Evolutionary conservation across 192 early-diverging fungal species (phyloP), one percentile per base, ranked within the genome.

Genomic region (Coemansia furcata): DNA sequence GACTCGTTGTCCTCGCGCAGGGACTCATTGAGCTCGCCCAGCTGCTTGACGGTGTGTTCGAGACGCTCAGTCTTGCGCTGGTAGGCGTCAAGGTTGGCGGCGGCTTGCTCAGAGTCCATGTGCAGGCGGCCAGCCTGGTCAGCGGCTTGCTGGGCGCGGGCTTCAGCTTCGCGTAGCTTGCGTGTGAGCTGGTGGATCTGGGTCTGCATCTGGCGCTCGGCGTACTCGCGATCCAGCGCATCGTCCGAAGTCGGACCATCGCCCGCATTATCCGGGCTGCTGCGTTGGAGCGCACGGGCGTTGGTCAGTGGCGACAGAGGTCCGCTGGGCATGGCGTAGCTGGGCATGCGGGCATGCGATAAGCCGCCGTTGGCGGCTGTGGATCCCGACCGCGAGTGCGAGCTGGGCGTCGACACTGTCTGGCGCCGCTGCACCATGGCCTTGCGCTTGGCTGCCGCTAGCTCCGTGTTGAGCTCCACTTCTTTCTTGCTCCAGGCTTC

Each of bases 1-100:
- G 88, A 86, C 72, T 92, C 92, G 81, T 91, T 94, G 60, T 92
- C 92, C 65, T 94, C 90, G 85, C 86, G 86, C 61, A 93, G 80
- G 17, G 86, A 79, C 67, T 80, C 82, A 64, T 91, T 91, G 59
- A 93, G 69, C 57, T 89, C 85, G 35, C 85, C 85, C 8, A 90
- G 81, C 73, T 91, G 87, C 60, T 43, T 52, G 33, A 86, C 71
- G 36, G 90, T 83, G 47, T 82, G 72, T 65, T 87, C 85, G 8
- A 91, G 82, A 21, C 85, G 76, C 46, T 84, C 80, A 15, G 82
- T 66, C 32, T 49, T 57, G 44, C 58, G 64, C 40, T 69, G 73
- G 55, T 37, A 35, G 32, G 42, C 36, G 7, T 73, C 73, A 11
- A 80, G 64, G 21, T 59, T 64, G 7, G 40, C 66, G n/a, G 64